A percentile compares a stretch with the other conserved stretches of the same genome.
These are phyloP conservation scores for Mucor sp. DNA, from an alignment of 371 early-diverging fungal genomes.

Conservation along the genomic window DNA sequence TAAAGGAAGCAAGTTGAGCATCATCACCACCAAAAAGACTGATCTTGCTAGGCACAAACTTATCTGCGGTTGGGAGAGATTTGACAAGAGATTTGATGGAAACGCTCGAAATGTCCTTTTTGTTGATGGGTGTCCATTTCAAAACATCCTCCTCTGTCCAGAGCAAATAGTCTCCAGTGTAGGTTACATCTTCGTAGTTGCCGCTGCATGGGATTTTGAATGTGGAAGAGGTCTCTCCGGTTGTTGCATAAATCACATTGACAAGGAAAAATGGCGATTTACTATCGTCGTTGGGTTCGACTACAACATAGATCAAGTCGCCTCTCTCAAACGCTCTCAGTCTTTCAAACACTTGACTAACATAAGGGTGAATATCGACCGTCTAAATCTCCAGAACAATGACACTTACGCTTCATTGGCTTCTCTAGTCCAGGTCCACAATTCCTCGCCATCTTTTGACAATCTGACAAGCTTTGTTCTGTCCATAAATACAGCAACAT, in stretches of 20 bases:
- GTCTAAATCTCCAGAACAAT: background rate
- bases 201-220: constrained; percentile 18
- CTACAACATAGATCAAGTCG: constrained; percentile 15
- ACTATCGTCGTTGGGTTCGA: constrained; percentile 13
- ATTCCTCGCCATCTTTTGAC: constrained; percentile 21
- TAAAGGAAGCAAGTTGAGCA: constrained; percentile 11
- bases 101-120: constrained; percentile 23
- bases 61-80: constrained; percentile 15
- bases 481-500: constrained; percentile 14
- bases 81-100: constrained; percentile 16
- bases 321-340: constrained; percentile 13
- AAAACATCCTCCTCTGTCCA: constrained; percentile 40
- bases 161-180: constrained; percentile 28
- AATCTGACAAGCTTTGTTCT: constrained; percentile 11
- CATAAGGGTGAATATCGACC: background rate
- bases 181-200: constrained; percentile 15
- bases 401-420: constrained; percentile 15
- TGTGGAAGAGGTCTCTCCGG: constrained; percentile 18
- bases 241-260: constrained; percentile 14
- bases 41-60: constrained; percentile 11
- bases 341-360: constrained; percentile 11
- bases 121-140: constrained; percentile 38
- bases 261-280: constrained; percentile 14
- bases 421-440: constrained; percentile 25
- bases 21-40: constrained; percentile 9